Evolutionary conservation across 192 early-diverging fungal species (phyloP).

Genomic region (Coemansia sp.): DNA sequence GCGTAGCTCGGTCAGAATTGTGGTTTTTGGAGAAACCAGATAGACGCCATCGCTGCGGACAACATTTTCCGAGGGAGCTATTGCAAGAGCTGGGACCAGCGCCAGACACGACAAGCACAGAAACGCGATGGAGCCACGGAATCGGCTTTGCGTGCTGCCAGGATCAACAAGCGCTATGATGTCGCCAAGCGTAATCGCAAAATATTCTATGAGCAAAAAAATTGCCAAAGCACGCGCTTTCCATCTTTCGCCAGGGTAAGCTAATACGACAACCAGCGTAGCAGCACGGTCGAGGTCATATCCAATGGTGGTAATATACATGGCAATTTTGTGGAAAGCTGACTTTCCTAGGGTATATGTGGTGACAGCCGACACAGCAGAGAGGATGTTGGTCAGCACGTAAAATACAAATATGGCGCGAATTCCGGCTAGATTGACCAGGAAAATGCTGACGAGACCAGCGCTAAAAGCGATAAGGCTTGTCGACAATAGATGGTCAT

Average conservation of each 20-base stretch:
- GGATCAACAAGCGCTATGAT: conserved; percentile 21
- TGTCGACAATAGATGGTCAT: conserved; percentile 35
- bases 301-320: conserved; percentile 14
- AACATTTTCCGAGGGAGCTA: conserved; percentile 27
- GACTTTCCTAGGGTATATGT: conserved; percentile 15
- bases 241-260: conserved; percentile 43
- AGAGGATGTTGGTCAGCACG: conserved; percentile 20
- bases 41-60: conserved; percentile 43
- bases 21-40: conserved; percentile 34
- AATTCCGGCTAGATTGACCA: conserved; percentile 32
- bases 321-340: conserved; percentile 12
- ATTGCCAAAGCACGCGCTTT: conserved; percentile 28
- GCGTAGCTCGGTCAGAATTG: conserved; percentile 17
- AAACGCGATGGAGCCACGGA: conserved; percentile 17
- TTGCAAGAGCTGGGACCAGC: conserved; percentile 24
- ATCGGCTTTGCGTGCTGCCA: conserved; percentile 10
- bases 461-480: conserved; percentile 24
- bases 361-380: conserved; percentile 26
- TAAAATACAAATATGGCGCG: conserved; percentile 29
- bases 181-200: conserved; percentile 39
- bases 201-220: conserved; percentile 30
- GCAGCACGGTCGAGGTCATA: conserved; percentile 37
- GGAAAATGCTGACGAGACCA: conserved; percentile 30
- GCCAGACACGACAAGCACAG: conserved; percentile 24
- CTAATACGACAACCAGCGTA: conserved; percentile 32